Percentiles rank a stretch among this genome's conserved stretches.
phyloP scores from a whole-genome alignment of 306 rosid genomes.

The Canavalia ensiformis region DNA sequence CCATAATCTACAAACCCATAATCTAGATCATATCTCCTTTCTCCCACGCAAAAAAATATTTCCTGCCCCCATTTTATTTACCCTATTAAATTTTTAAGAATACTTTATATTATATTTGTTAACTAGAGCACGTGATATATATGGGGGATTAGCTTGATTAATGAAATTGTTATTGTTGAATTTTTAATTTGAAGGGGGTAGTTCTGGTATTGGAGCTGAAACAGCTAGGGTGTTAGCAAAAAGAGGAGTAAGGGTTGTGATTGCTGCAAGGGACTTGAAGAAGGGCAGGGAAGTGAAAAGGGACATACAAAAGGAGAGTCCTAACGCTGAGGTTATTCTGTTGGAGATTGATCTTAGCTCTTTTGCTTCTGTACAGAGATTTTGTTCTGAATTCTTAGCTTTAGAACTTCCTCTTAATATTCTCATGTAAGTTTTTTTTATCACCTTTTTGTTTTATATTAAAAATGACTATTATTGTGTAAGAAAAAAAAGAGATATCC shows the following conservation, averaged over 20 bases:
- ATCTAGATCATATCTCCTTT: slow-evolving; percentile 11
- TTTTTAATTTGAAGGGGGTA: slow-evolving; percentile 63
- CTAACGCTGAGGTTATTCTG: slow-evolving; percentile 72
- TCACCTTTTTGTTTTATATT: slow-evolving; percentile 7
- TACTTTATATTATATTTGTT: slow-evolving; percentile 9
- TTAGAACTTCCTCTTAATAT: slow-evolving; percentile 80
- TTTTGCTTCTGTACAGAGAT: slow-evolving; percentile 75
- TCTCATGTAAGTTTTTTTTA: slow-evolving; percentile 71
- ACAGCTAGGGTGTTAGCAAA: slow-evolving; percentile 91
- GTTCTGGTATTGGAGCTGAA: slow-evolving; percentile 96
- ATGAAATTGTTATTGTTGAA: slow-evolving; percentile 15
- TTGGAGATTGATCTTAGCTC: slow-evolving; percentile 90
- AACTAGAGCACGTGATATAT: slow-evolving; percentile 27
- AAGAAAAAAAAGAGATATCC: slow-evolving; percentile 5
- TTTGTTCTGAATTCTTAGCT: slow-evolving; percentile 80
- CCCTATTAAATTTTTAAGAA: background rate
- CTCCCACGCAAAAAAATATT: background rate
- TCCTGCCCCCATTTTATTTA: background rate
- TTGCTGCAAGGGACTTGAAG: slow-evolving; percentile 78
- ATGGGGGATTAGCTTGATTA: slow-evolving; percentile 15
- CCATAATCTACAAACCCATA: slow-evolving; percentile 22
- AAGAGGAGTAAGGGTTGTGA: slow-evolving; percentile 93
- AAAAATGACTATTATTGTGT: background rate
- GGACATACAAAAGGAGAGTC: slow-evolving; percentile 68
- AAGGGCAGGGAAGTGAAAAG: slow-evolving; percentile 74